Base-by-base conservation (phyloP, 352 stramenopile genomes). In the Phytophthora multivora region DNA sequence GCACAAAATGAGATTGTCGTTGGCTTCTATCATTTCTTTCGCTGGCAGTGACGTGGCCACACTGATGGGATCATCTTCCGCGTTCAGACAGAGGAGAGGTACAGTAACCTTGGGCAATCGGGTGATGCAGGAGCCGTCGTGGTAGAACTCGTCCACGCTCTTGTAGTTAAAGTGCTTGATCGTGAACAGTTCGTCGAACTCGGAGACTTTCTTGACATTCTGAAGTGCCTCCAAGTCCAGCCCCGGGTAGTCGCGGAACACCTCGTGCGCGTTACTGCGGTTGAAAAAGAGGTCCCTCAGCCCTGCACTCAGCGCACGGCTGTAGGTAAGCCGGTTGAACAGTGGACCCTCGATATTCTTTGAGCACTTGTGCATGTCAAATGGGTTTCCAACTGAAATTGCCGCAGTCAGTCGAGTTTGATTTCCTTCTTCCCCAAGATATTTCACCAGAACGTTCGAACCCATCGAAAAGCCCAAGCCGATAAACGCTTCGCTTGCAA, bases 361-460 rank as follows among this genome's bases (percentile, higher is more conserved):
- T 12, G 72, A 77, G 47, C 73, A 87, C 9, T 64, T 77, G 13
- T 68, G 53, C 46, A 92, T 73, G 49, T 89, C 71, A 54, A 87
- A 92, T 18, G 83, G 83, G 45, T 92, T 92, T 13, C 80, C 80
- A 16, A 90, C 76, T 9, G 80, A 88, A 31, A 92, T 74, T 38
- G 62, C 79, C 2, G 75, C 80, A 0, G 75, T 79, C 10, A 90
- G 51, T 48, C 47, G 47, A 28, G 59, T 51, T 3, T 67, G 49
- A 5, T 75, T 48, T 3, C 79, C 60, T 36, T 89, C 68, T 54
- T 92, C 83, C 1, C 80, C 83, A 1, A 92, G 51, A 58, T 87
- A 92, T 65, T 92, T 92, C 45, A 88, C 75, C 42, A 92, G 51
- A 23, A 92, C 77, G 47, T 92, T 90, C 5, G 79, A 83, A 9